phyloP scores from a whole-genome alignment of 2,329 filamentous ascomycete species.

The Verticillium nubilum region DNA sequence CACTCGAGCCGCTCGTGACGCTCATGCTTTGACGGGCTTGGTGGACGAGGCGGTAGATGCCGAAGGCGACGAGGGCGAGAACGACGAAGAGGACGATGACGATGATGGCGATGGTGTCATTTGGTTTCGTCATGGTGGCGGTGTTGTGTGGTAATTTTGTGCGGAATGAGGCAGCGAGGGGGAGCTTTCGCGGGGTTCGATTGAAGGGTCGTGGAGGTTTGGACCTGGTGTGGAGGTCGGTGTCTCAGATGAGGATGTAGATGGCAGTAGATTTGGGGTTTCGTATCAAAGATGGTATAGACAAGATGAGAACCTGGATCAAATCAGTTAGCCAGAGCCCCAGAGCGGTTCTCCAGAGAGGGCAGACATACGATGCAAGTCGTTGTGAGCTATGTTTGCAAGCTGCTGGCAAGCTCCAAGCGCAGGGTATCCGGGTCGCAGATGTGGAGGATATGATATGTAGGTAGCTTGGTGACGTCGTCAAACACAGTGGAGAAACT shows the following conservation, averaged over 20 bases:
- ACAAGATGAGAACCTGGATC: background rate
- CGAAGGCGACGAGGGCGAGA: conserved; percentile 55
- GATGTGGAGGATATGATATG: background rate
- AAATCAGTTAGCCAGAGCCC: background rate
- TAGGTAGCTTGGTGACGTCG: background rate
- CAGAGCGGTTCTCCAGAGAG: background rate
- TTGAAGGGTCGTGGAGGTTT: background rate
- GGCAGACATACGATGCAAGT: background rate
- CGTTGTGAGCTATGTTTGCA: background rate
- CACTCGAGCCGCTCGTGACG: conserved; percentile 25
- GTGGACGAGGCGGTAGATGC: conserved; percentile 57
- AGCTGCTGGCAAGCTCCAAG: background rate
- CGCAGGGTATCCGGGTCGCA: background rate
- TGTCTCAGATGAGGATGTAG: background rate
- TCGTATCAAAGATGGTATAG: background rate
- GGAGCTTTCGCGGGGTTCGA: background rate
- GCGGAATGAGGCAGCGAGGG: background rate
- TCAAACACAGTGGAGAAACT: background rate
- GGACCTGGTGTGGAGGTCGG: background rate
- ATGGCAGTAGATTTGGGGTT: background rate
- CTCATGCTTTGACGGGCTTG: conserved; percentile 39
- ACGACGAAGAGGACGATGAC: conserved; percentile 62
- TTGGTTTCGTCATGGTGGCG: conserved; percentile 52
- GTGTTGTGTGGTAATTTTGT: conserved; percentile 9
- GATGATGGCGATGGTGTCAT: conserved; percentile 64